A percentile compares a stretch with the other conserved stretches of the same genome.
Evolutionary conservation across 2,329 filamentous ascomycete species (phyloP).

Genomic region (Botrytis fabae): DNA sequence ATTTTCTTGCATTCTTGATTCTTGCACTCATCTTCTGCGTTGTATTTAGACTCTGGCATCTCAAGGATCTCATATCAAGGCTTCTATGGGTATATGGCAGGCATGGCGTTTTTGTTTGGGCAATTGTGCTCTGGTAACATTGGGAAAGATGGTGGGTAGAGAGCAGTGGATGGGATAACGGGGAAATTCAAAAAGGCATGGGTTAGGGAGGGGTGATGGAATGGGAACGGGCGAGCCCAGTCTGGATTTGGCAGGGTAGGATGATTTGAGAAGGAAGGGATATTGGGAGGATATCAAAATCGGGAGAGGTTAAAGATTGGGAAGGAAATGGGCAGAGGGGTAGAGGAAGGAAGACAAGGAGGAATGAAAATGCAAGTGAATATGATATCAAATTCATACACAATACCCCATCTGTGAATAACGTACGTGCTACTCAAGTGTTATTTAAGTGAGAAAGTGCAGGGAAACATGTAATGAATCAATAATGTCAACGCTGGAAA

Average conservation of each 20-base stretch:
- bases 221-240: not conserved
- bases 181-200: not conserved
- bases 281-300: not conserved
- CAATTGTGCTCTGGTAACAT: not conserved
- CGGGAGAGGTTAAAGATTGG: not conserved
- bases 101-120: constrained; percentile 2
- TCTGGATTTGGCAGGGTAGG: not conserved
- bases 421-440: not conserved
- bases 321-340: not conserved
- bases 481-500: not conserved
- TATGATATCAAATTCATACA: not conserved
- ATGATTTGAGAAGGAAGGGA: not conserved
- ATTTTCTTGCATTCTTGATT: not conserved
- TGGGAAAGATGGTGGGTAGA: not conserved
- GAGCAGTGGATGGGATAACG: not conserved
- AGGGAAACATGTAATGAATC: too few relatives aligned
- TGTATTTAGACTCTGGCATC: not conserved
- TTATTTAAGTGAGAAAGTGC: not conserved
- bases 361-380: not conserved
- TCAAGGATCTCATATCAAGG: not conserved
- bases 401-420: not conserved
- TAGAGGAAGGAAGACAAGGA: not conserved
- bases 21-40: constrained; percentile 1
- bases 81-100: not conserved
- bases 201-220: not conserved